phyloP scores from a whole-genome alignment of 768 basidiomycete species.

The Tricholoma terreum region DNA sequence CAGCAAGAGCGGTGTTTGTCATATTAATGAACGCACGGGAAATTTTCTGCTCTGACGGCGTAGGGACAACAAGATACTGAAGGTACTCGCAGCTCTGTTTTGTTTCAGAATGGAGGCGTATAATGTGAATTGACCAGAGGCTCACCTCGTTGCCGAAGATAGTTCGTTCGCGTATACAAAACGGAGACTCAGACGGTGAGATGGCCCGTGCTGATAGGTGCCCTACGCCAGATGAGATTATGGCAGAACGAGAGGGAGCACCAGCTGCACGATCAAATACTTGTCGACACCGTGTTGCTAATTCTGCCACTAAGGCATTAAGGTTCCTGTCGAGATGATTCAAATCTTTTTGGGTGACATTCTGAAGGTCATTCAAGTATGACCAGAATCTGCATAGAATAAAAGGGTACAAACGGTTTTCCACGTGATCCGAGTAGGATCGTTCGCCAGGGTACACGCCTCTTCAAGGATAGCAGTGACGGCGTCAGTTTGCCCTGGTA shows the following conservation, averaged over 20 bases:
- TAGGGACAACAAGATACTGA: constrained; percentile 52
- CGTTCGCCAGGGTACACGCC: constrained; percentile 47
- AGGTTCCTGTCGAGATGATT: constrained; percentile 66
- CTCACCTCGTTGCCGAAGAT: constrained; percentile 49
- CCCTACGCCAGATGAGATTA: constrained; percentile 31
- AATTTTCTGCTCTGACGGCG: constrained; percentile 37
- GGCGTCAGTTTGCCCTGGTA: constrained; percentile 32
- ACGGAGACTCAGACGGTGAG: constrained; percentile 24
- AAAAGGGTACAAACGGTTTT: constrained; percentile 44
- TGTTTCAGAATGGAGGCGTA: constrained; percentile 19
- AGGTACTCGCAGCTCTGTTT: constrained; percentile 40
- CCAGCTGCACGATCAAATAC: constrained; percentile 62
- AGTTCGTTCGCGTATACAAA: constrained; percentile 55
- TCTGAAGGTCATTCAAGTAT: constrained; percentile 38
- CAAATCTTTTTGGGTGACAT: constrained; percentile 44
- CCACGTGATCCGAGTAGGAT: constrained; percentile 46
- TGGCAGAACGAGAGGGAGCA: constrained; percentile 62
- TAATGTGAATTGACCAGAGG: constrained; percentile 18
- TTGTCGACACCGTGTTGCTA: constrained; percentile 56
- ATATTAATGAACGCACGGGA: constrained; percentile 40
- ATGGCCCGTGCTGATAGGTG: constrained; percentile 29
- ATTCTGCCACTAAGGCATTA: constrained; percentile 58
- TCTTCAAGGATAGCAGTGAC: constrained; percentile 42
- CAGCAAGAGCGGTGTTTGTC: constrained; percentile 13
- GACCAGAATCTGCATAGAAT: constrained; percentile 20